phyloP scores from a whole-genome alignment of 495 filamentous ascomycete species.

The Thermothielavioides terrestris region DNA sequence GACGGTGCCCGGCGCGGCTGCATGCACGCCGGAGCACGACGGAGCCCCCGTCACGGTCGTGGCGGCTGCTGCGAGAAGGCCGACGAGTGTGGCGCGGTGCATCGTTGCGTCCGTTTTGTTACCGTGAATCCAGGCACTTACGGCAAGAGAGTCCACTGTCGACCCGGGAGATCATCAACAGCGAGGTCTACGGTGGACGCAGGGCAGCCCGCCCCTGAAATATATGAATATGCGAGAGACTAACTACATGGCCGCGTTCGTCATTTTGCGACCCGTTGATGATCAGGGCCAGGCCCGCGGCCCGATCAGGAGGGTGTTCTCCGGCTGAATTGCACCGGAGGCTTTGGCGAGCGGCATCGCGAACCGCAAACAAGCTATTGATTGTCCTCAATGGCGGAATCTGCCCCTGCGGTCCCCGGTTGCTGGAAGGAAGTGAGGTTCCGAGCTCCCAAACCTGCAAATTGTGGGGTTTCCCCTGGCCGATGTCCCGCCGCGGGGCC shows the following conservation, averaged over 20 bases:
- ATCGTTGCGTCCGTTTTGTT: neutral
- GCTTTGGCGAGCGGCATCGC: constrained; percentile 13
- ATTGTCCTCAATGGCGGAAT: neutral
- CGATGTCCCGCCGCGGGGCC: neutral
- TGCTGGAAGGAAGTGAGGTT: constrained; percentile 4
- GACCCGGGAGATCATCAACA: too few species aligned
- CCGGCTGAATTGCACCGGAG: constrained; percentile 14
- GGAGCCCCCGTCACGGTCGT: neutral
- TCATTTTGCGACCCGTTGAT: neutral
- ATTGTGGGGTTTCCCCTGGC: constrained; percentile 8
- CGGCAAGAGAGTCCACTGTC: too few species aligned
- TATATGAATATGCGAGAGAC: too few species aligned
- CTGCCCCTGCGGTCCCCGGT: neutral
- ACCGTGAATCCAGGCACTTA: neutral
- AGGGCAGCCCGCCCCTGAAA: neutral
- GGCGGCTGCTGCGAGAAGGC: constrained; percentile 2
- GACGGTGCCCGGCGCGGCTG: constrained; percentile 14
- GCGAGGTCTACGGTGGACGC: too few species aligned
- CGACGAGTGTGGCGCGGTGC: constrained; percentile 14
- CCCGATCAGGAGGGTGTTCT: neutral
- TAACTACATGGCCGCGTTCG: too few species aligned
- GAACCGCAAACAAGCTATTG: constrained; percentile 7
- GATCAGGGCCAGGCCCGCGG: neutral
- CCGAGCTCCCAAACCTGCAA: constrained; percentile 17
- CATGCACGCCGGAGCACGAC: constrained; percentile 4